A percentile compares a stretch with the other conserved stretches of the same genome.
Evolutionary conservation across 2,329 filamentous ascomycete species (phyloP).

Genomic region (Colletotrichum zoysiae): DNA sequence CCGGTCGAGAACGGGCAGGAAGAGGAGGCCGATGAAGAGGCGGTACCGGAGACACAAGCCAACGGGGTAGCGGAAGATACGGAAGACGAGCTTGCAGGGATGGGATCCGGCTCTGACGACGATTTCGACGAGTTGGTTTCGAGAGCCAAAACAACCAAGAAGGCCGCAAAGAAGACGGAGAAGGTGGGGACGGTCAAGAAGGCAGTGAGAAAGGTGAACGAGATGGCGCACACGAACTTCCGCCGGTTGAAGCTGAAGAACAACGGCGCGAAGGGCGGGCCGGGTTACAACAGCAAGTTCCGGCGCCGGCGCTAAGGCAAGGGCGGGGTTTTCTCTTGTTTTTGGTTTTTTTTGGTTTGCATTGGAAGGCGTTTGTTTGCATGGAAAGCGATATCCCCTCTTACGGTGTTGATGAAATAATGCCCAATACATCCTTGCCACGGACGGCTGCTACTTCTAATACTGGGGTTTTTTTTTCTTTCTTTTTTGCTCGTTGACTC

Average conservation of each 20-base stretch:
- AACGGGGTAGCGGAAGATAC: slow-evolving; percentile 47
- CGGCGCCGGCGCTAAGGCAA: slow-evolving; percentile 59
- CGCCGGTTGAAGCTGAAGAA: slow-evolving; percentile 74
- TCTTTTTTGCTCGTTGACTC: neutral
- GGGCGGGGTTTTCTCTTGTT: neutral
- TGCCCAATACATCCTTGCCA: slow-evolving; percentile 26
- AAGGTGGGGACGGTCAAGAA: slow-evolving; percentile 63
- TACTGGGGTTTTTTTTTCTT: neutral
- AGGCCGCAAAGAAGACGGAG: slow-evolving; percentile 45
- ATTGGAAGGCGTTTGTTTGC: slow-evolving; percentile 14
- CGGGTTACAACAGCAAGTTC: slow-evolving; percentile 69
- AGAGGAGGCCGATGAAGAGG: slow-evolving; percentile 48
- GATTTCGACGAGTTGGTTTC: slow-evolving; percentile 50
- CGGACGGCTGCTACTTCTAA: neutral
- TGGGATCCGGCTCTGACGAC: slow-evolving; percentile 50
- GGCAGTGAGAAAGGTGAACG: slow-evolving; percentile 71
- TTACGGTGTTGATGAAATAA: slow-evolving; percentile 28
- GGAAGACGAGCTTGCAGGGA: slow-evolving; percentile 48
- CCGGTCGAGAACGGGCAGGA: slow-evolving; percentile 47
- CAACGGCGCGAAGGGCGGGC: slow-evolving; percentile 71
- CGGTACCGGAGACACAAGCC: slow-evolving; percentile 56
- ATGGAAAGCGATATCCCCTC: slow-evolving; percentile 27
- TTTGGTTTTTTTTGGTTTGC: neutral
- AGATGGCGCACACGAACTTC: slow-evolving; percentile 75
- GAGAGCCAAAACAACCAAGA: slow-evolving; percentile 46